Evolutionary conservation across 345 rosid species (phyloP), one percentile per base, ranked within the genome.

Genomic region (Gynandropsis gynandra): DNA sequence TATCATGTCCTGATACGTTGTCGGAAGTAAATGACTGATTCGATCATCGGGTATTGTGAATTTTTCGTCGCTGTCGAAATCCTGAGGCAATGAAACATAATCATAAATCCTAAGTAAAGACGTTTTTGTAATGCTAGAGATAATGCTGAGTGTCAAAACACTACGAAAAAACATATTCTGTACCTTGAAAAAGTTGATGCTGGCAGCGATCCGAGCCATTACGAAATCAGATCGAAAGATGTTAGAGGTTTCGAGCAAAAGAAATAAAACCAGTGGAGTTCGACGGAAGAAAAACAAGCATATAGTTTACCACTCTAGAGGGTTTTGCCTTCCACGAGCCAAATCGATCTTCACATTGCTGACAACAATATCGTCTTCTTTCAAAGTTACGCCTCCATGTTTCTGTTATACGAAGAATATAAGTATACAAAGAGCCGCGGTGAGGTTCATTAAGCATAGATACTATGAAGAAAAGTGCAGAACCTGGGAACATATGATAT

Each of bases 181-280:
- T 83, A 89, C 98, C 98, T 82, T 75, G 78, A 78, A 90, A 75
- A 90, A 90, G 29, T 83, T 74, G 80, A 90, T 82, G 79, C 98
- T 90, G 89, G 57, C 56, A 52, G 62, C 38, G 64, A 42, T 39
- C 29, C 37, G 32, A 34, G 50, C 55, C 53, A 45, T 46, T 16
- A 42, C 9, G 10, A 36, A 11, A 36, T 36, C 11, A 55, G 37
- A 20, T 9, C 21, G 10, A 16, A 27, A 7, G 55, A 67, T 33
- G 29, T 59, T 40, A 67, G 58, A 52, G 24, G 27, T 53, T 19
- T 36, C 13, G 11, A 9, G 11, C 13, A 36, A 36, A 13, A 69
- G 47, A n/a, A n/a, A 4, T 44, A 19, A 8, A 18, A 29, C 12
- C 9, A 16, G 16, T 38, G 8, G 29, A 54, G n/a, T 12, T 15